Conservation (phyloP, 768 basidiomycete species). For the Termitomyces sp. region DNA sequence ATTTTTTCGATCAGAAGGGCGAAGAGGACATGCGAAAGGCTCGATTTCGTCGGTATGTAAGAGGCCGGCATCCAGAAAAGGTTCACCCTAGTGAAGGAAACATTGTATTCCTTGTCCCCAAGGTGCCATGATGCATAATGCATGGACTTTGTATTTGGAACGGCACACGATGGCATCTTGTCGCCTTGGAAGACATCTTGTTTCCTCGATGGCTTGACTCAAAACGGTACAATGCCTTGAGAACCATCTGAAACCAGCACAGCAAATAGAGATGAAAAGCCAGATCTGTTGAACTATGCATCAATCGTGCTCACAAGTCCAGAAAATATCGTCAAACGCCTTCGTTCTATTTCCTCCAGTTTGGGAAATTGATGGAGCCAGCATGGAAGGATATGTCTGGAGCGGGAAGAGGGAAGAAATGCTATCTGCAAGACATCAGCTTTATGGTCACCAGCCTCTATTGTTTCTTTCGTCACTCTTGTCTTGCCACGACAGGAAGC, state of each 20-base stretch:
- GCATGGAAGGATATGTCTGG: background rate
- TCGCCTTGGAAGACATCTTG: background rate
- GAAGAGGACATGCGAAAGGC: background rate
- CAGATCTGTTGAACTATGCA: background rate
- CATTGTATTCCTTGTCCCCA: background rate
- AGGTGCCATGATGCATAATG: too few species aligned
- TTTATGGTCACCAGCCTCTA: conserved; percentile 19
- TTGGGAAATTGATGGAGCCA: background rate
- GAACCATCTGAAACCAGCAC: background rate
- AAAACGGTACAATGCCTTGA: background rate
- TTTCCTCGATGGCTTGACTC: background rate
- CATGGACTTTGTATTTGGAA: background rate
- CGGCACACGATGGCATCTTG: background rate
- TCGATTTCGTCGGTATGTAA: background rate
- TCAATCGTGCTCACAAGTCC: background rate
- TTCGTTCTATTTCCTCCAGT: background rate
- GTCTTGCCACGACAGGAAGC: background rate
- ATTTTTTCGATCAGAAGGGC: conserved; percentile 7
- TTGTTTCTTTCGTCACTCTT: conserved; percentile 27
- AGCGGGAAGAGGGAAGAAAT: conserved; percentile 11
- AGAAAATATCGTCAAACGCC: background rate
- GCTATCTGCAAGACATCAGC: background rate
- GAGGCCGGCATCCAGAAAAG: conserved; percentile 5
- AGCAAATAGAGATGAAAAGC: background rate
- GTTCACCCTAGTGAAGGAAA: background rate